Base-by-base conservation (phyloP, 441 rosid species). In the Sinapis alba region DNA sequence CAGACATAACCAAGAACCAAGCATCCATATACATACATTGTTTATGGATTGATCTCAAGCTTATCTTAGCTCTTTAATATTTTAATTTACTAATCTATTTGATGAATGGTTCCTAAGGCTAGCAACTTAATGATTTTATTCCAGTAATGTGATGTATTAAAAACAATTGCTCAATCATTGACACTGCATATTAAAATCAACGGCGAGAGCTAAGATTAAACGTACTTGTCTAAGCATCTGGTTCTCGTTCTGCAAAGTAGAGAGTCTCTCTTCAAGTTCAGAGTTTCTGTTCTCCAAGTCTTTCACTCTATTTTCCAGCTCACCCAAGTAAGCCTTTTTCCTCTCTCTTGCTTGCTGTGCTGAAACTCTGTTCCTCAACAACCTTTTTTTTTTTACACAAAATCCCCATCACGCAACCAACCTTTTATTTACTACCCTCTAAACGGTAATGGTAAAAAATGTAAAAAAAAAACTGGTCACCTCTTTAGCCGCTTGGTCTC, bases 311-410 rank as follows among this genome's bases (percentile, higher is more conserved):
- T 75, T 69, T 75, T 94, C 98, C 82, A 94, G 73, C 4, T 89
- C 96, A 69, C 26, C 84, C 86, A 94, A 83, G 82, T 94, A 95
- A 1, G 87, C 98, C 30, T 95, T 95, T 77, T 95, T 95, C 84
- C 97, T 91, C 73, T 95, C 98, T 81, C 98, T 88, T 20, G 98
- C 98, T 84, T 94, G 98, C 62, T 92, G 97, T 2, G 97, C 98
- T 20, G 98, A 94, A 41, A 94, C 98, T 86, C 97, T 88, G 69
- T 94, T 95, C 85, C 99, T 89, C 87, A 95, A 75, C 86, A 95
- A 86, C 91, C 98, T 47, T 47, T 47, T 41, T 32, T 24, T 92
- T 47, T 19, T 43, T 1, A 66, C 24, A 54, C 58, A 65, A 11
- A 53, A 59, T 7, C 28, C 38, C 23, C 64, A 62, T 53, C 69